phyloP scores from a whole-genome alignment of 805 yeast genomes.

The Ogataea henricii region DNA sequence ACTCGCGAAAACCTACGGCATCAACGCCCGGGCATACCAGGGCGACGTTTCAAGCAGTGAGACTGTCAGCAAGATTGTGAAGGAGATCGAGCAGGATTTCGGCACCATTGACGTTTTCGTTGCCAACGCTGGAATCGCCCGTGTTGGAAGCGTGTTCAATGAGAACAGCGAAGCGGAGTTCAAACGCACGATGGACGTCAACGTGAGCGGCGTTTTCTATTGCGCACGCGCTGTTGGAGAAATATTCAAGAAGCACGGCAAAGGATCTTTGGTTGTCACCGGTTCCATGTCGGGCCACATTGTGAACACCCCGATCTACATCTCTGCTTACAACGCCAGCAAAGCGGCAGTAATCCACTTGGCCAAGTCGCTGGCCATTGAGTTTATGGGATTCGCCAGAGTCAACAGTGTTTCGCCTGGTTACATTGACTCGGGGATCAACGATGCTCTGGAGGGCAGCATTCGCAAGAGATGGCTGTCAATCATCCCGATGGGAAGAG shows the following conservation, averaged over 20 bases:
- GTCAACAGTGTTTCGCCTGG: conserved; percentile 36
- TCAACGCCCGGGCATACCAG: conserved; percentile 21
- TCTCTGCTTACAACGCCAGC: conserved; percentile 51
- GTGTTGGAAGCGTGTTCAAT: conserved; percentile 27
- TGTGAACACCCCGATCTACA: conserved; percentile 53
- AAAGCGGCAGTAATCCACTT: conserved; percentile 52
- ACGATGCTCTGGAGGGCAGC: conserved; percentile 28
- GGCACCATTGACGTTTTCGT: conserved; percentile 44
- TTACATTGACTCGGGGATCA: conserved; percentile 40
- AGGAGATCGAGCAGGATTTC: conserved; percentile 38
- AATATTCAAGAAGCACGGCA: conserved; percentile 47
- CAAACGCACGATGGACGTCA: conserved; percentile 51
- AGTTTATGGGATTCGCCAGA: conserved; percentile 52
- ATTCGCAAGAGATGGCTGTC: conserved; percentile 32
- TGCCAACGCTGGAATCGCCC: conserved; percentile 45
- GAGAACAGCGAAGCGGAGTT: conserved; percentile 40
- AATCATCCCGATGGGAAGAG: conserved; percentile 50
- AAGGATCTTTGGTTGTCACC: conserved; percentile 53
- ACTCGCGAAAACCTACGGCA: conserved; percentile 42
- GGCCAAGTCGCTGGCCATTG: conserved; percentile 49
- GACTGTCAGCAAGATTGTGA: conserved; percentile 33
- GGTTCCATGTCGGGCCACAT: conserved; percentile 60
- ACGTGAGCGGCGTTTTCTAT: conserved; percentile 50
- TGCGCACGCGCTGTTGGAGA: conserved; percentile 52
- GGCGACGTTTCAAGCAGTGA: conserved; percentile 37